phyloP scores from a whole-genome alignment of 2,329 filamentous ascomycete genomes.

The Pyrenophora graminea region DNA sequence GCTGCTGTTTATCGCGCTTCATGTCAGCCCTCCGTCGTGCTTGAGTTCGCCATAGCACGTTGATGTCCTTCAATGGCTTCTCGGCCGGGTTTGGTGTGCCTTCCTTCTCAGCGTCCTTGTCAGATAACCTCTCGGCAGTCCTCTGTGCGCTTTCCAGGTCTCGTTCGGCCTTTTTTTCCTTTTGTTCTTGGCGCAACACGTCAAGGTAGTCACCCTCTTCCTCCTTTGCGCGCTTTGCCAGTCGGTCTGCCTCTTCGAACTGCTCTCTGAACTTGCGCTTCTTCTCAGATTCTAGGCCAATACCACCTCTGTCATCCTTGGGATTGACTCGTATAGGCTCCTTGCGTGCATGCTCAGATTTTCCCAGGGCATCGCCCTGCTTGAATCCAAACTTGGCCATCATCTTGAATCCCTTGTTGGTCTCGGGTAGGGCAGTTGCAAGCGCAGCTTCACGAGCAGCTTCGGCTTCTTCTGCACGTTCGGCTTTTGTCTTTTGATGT shows the following conservation, averaged over 20 bases:
- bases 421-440: slow-evolving; percentile 68
- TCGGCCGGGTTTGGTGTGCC: slow-evolving; percentile 34
- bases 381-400: slow-evolving; percentile 96
- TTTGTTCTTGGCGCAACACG: slow-evolving; percentile 37
- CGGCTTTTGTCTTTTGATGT: slow-evolving; percentile 72
- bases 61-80: slow-evolving; percentile 67
- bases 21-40: slow-evolving; percentile 70
- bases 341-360: slow-evolving; percentile 56
- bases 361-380: slow-evolving; percentile 73
- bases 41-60: slow-evolving; percentile 79
- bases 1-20: slow-evolving; percentile 61
- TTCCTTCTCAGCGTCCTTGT: slow-evolving; percentile 31
- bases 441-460: slow-evolving; percentile 76
- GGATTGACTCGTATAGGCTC: slow-evolving; percentile 78
- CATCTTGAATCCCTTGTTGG: slow-evolving; percentile 90
- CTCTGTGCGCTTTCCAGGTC: slow-evolving; percentile 79
- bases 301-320: slow-evolving; percentile 80
- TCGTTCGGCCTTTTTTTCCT: slow-evolving; percentile 59
- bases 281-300: slow-evolving; percentile 80
- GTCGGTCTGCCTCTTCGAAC: slow-evolving; percentile 38
- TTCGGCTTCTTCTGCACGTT: slow-evolving; percentile 75
- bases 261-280: slow-evolving; percentile 68
- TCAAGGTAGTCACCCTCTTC: slow-evolving; percentile 45
- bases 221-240: slow-evolving; percentile 53
- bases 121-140: slow-evolving; percentile 75